Evolutionary conservation across 257 asterid genomes (phyloP), one percentile per base, ranked within the genome.

Genomic region (Nyctanthes arbortristis): DNA sequence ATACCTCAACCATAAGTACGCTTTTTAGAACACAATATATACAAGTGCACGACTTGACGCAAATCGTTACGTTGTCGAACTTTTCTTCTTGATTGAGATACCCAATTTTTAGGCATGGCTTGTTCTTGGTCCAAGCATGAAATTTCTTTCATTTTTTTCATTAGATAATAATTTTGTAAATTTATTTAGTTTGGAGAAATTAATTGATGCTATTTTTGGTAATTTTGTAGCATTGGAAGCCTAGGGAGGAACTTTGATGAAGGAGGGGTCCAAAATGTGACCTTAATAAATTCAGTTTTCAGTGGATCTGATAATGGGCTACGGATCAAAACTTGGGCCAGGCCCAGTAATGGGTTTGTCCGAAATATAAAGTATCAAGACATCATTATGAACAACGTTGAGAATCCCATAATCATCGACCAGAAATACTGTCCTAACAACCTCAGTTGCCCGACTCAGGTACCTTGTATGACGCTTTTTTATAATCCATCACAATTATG

Each of bases 291-390:
- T 52, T 89, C 96, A 4, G 70, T 77, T 2, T 89, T 89, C 62
- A 78, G 58, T 5, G 82, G 88, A 70, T 79, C 93, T 0, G 80
- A 86, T 3, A 86, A 89, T 58, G 91, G 93, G 61, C 57, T 89
- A 1, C 77, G 91, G 31, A 84, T 89, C 4, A 86, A 86, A 76
- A 74, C 93, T 59, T 84, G 93, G 91, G 91, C 88, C 66, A 74
- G 93, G 65, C 84, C 93, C 56, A 78, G 85, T 57, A 81, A 74
- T 13, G 85, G 89, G 16, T 88, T 68, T 64, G 96, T 82, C 3
- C 81, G 71, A n/a, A 82, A 88, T 27, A 63, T 88, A 18, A 82
- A 49, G 8, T 86, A 57, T 58, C 74, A 70, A 33, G 82, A 88
- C 60, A 79, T 88, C 0, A 18, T 83, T 13, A 83, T 89, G 91